Base-by-base conservation (phyloP, 805 yeast species). In the Starmerella gropengiesseri region DNA sequence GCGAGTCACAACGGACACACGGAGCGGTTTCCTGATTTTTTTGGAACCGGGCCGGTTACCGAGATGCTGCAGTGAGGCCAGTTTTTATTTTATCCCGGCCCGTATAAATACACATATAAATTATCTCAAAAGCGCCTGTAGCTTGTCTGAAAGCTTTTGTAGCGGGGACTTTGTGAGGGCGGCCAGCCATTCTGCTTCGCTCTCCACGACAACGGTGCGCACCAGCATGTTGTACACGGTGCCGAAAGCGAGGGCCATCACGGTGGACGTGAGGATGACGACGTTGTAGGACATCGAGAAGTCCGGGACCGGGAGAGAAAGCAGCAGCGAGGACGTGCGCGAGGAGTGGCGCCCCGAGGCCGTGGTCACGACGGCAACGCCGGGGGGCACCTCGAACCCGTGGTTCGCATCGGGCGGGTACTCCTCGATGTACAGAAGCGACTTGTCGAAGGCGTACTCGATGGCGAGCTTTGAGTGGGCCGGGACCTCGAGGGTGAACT, bases 321-420 rank as follows among this genome's bases (percentile, higher is more conserved):
- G 67, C 45, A 91, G 67, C 32, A 87, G 71, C n/a, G 96, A 81
- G 4, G 95, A 75, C 0, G 97, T 84, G 57, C 97, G 71, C 47
- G 78, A 53, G 14, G 38, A 41, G 35, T 45, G 53, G 2, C 46
- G 73, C 69, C 52, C 80, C 78, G 4, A 2, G 2, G 20, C 16
- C 7, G 32, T 41, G 9, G 6, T 47, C 31, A 11, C 41, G 12
- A 45, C 43, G 8, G 52, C 49, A n/a, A 58, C 41, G 5, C 94
- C 94, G 0, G 97, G 94, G 19, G 91, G 91, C 33, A 91, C 76
- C 46, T 87, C 89, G 62, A 91, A 91, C 1, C 98, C 98, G 55
- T 91, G 96, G 59, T 91, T 91, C 2, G 98, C 97, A 66, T 91
- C 98, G 1, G 98, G 98, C n/a, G 98, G 98, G 56, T 91, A 91